Percentiles rank a stretch among this genome's conserved stretches.
Conservation (phyloP, 163 green algal species). For the Botryococcus braunii region DNA sequence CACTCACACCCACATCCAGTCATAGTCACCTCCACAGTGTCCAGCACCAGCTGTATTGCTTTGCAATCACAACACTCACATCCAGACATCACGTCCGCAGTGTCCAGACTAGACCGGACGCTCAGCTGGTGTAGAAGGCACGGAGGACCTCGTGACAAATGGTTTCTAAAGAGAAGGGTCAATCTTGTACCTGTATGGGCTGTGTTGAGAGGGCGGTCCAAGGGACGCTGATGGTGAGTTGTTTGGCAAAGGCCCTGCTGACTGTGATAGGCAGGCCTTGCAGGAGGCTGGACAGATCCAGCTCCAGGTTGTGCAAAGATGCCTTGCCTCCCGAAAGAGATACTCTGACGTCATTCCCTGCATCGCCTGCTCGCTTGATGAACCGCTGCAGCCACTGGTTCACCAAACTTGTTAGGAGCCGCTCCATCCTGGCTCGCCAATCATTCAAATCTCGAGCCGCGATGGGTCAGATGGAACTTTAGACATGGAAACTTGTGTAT, state of each 20-base stretch:
- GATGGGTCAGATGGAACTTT: too few species aligned
- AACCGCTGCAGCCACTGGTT: constrained; percentile 28
- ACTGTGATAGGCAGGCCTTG: constrained; percentile 16
- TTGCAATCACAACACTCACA: too few species aligned
- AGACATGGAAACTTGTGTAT: too few species aligned
- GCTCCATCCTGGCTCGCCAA: too few species aligned
- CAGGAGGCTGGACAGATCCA: constrained; percentile 36
- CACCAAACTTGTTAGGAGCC: too few species aligned
- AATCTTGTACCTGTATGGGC: constrained; percentile 31
- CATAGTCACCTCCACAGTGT: constrained; percentile 21
- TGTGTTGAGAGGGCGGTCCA: constrained; percentile 38
- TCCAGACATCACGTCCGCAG: too few species aligned
- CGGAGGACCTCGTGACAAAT: too few species aligned
- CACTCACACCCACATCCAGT: too few species aligned
- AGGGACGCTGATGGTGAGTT: constrained; percentile 37
- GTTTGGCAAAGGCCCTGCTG: constrained; percentile 28
- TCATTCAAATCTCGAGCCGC: too few species aligned
- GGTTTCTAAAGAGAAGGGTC: background rate
- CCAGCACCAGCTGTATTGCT: constrained; percentile 27
- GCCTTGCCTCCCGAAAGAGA: constrained; percentile 26
- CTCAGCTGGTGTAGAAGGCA: too few species aligned
- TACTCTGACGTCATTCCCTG: constrained; percentile 24
- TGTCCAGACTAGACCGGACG: too few species aligned
- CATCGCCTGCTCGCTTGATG: constrained; percentile 28
- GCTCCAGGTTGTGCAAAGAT: constrained; percentile 42